Base-by-base conservation (phyloP, 2,329 filamentous ascomycete species). In the Cytospora schulzeri region DNA sequence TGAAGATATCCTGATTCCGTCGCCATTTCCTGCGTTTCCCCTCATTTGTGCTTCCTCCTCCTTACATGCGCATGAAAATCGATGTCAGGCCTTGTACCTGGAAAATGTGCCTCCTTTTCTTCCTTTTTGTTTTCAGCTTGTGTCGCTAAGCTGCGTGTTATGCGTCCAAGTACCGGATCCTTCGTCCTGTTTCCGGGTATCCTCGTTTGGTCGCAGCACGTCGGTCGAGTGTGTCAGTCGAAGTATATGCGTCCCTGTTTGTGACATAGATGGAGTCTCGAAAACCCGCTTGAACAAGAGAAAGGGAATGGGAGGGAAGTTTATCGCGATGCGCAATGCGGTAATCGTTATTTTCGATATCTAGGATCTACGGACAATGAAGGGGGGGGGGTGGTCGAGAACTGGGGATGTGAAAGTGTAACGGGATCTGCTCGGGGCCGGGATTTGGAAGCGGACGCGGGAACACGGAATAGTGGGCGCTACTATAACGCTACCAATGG, bases 21-120 rank as follows among this genome's bases (percentile, higher is more conserved):
- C 52, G 60, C 60, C 60, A 62, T 63, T 33, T 26, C 22, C 31
- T 57, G 55, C 33, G 1, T n/a, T 53, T 58, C 31, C 48, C 57
- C 45, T 33, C 38, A 11, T 19, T 26, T 22, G 22, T 31, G 45
- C n/a, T 24, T 19, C 45, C 14, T 12, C 19, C n/a, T 24, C 11
- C 14, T 22, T 14, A 48, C n/a, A 48, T 48, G 45, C 22, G n/a
- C 19, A 9, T 22, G 45, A 24, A 12, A 4, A 9, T 15, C 41
- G 41, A 45, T 19, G 41, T 45, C 41, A 45, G 41, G 19, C n/a
- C 45, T 11, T 48, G 45, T 48, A 48, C 45, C 45, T 48, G 45
- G 45, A 24, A 24, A 24, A 48, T 14, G 45, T 48, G 45, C n/a
- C n/a, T 48, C 45, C 19, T 22, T 45, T 19, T n/a, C 11, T 11